phyloP scores from a whole-genome alignment of 169 alveolate species.

The Plasmodium blacklocki region DNA sequence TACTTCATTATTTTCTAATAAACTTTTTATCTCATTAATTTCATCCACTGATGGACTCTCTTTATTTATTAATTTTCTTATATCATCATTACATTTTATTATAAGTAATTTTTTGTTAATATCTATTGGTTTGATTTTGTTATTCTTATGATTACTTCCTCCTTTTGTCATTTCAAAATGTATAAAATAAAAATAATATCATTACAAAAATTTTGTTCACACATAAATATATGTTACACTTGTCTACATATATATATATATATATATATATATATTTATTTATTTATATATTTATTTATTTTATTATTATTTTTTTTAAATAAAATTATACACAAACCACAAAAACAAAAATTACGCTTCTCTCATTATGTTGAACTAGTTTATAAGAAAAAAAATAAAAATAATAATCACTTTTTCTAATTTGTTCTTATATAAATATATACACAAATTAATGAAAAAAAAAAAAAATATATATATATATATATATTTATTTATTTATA shows the following conservation, averaged over 20 bases:
- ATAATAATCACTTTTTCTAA: no score
- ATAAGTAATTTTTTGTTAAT: constrained; percentile 41
- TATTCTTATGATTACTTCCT: constrained; percentile 6
- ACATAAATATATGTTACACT: neutral
- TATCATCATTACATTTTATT: constrained; percentile 45
- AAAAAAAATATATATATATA: no score
- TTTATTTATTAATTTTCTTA: constrained; percentile 53
- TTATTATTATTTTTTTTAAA: no score
- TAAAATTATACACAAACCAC: no score
- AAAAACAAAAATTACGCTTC: no score
- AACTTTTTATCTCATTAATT: constrained; percentile 10
- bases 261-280: no score
- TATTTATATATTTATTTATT: no score
- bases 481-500: no score
- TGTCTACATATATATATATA: neutral
- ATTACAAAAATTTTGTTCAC: neutral
- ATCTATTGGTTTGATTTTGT: constrained; percentile 31
- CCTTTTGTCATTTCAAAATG: constrained; percentile 38
- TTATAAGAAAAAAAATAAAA: no score
- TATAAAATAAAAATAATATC: constrained; percentile 1
- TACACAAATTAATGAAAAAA: no score
- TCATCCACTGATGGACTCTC: constrained; percentile 66
- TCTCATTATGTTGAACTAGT: no score
- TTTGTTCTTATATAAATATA: no score
- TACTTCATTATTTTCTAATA: constrained; percentile 42